Conservation (phyloP, 2,329 filamentous ascomycete genomes). For the Scytalidium lignicola region DNA sequence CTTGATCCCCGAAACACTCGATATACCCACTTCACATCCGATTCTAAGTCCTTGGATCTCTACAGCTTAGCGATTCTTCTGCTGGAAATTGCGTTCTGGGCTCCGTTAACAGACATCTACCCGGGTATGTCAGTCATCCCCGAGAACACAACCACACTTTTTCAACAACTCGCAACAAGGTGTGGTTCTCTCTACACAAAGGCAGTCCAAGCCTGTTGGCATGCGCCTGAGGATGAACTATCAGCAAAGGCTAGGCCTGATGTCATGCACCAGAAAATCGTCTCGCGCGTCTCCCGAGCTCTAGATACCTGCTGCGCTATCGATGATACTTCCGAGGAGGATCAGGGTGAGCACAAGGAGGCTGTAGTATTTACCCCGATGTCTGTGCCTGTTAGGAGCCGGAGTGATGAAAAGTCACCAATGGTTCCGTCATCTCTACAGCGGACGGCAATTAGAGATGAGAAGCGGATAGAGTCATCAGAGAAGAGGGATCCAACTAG, state of each 20-base stretch:
- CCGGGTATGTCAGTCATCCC: slow-evolving; percentile 16
- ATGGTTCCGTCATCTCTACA: not conserved
- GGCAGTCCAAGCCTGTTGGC: slow-evolving; percentile 67
- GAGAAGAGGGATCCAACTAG: not conserved
- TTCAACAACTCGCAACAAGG: slow-evolving; percentile 34
- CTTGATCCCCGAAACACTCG: slow-evolving; percentile 51
- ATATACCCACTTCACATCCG: slow-evolving; percentile 45
- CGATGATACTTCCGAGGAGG: slow-evolving; percentile 52
- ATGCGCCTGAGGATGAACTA: slow-evolving; percentile 61
- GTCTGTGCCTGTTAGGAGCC: not conserved
- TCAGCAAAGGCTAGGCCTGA: slow-evolving; percentile 42
- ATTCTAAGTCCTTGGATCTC: slow-evolving; percentile 59
- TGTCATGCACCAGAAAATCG: slow-evolving; percentile 50
- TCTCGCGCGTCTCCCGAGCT: slow-evolving; percentile 41
- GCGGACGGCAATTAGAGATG: not conserved
- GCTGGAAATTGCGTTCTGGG: slow-evolving; percentile 72
- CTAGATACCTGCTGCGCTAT: slow-evolving; percentile 58
- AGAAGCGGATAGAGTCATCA: not conserved
- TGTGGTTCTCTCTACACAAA: slow-evolving; percentile 73
- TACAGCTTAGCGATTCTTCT: slow-evolving; percentile 71
- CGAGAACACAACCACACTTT: slow-evolving; percentile 17
- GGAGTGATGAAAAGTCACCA: not conserved
- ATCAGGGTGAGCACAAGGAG: slow-evolving; percentile 45
- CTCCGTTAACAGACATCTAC: slow-evolving; percentile 43
- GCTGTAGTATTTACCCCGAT: not conserved